Conservation (phyloP, 2,329 filamentous ascomycete species). For the Ophiostoma montium region DNA sequence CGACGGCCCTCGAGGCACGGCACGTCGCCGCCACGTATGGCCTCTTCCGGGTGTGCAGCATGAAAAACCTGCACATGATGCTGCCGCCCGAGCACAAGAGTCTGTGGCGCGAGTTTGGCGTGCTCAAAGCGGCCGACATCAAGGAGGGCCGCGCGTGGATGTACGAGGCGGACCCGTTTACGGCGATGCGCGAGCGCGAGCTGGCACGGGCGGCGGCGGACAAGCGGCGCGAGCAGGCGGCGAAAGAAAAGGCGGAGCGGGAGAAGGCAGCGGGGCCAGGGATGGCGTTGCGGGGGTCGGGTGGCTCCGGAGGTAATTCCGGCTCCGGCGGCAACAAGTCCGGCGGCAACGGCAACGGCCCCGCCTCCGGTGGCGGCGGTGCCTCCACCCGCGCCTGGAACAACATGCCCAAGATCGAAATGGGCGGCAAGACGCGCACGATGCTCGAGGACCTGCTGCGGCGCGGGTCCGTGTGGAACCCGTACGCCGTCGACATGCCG, state of each 20-base stretch:
- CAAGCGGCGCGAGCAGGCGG: constrained; percentile 68
- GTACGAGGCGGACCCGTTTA: constrained; percentile 92
- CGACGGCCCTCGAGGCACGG: constrained; percentile 75
- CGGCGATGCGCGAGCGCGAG: constrained; percentile 63
- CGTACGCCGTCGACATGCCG: constrained; percentile 54
- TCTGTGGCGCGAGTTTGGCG: constrained; percentile 82
- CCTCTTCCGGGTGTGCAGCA: constrained; percentile 81
- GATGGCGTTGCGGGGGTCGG: constrained; percentile 19
- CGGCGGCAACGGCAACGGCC: not conserved
- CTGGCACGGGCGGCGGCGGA: constrained; percentile 61
- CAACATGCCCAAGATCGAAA: constrained; percentile 77
- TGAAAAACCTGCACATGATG: constrained; percentile 92
- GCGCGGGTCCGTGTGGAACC: constrained; percentile 74
- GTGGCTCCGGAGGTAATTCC: constrained; percentile 8
- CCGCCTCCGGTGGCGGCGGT: constrained; percentile 14
- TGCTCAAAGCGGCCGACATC: constrained; percentile 67
- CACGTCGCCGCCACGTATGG: constrained; percentile 90
- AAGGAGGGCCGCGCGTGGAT: constrained; percentile 73
- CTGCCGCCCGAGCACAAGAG: constrained; percentile 80
- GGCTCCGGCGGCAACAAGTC: constrained; percentile 14
- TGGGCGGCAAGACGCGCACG: constrained; percentile 67
- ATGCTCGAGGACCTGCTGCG: constrained; percentile 71
- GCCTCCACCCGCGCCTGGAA: constrained; percentile 53
- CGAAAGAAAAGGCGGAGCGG: constrained; percentile 48
- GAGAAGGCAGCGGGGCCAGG: constrained; percentile 50